These are phyloP conservation scores for Raffaelea deltoideospora DNA, from an alignment of 2,329 filamentous ascomycete species.

Conservation along the genomic window DNA sequence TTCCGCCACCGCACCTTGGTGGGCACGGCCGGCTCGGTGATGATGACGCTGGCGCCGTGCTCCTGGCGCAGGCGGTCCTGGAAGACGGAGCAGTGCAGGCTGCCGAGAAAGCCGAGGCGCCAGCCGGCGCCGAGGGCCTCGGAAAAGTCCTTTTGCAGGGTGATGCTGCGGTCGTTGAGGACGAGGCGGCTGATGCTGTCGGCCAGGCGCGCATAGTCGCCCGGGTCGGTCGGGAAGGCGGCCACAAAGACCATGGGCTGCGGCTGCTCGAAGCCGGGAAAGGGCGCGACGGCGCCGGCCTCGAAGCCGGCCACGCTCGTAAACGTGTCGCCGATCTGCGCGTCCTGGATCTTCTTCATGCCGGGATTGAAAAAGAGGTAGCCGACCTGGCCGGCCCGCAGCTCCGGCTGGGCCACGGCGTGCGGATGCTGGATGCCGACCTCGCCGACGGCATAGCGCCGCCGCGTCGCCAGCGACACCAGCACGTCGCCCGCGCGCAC, in stretches of 20 bases:
- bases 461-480: slow-evolving; percentile 73
- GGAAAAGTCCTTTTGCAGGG: slow-evolving; percentile 83
- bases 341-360: slow-evolving; percentile 93
- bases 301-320: slow-evolving; percentile 70
- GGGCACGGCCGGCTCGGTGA: slow-evolving; percentile 89
- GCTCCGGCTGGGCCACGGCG: slow-evolving; percentile 61
- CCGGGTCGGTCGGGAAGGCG: slow-evolving; percentile 84
- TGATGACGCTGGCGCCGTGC: slow-evolving; percentile 87
- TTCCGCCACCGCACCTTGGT: slow-evolving; percentile 71
- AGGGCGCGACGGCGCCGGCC: slow-evolving; percentile 58
- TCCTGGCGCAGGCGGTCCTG: slow-evolving; percentile 90
- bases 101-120: slow-evolving; percentile 90
- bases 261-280: slow-evolving; percentile 89
- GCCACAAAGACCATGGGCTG: slow-evolving; percentile 99
- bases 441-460: slow-evolving; percentile 87
- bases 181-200: slow-evolving; percentile 90
- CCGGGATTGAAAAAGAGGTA: slow-evolving; percentile 97
- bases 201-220: slow-evolving; percentile 72
- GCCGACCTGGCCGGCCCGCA: slow-evolving; percentile 87
- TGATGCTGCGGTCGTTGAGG: slow-evolving; percentile 90
- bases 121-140: slow-evolving; percentile 89
- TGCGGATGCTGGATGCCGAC: slow-evolving; percentile 93
- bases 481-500: slow-evolving; percentile 72
- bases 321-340: slow-evolving; percentile 90
- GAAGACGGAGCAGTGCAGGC: slow-evolving; percentile 95